Evolutionary conservation across 2,329 filamentous ascomycete species (phyloP).

Genomic region (Fusarium concolor): DNA sequence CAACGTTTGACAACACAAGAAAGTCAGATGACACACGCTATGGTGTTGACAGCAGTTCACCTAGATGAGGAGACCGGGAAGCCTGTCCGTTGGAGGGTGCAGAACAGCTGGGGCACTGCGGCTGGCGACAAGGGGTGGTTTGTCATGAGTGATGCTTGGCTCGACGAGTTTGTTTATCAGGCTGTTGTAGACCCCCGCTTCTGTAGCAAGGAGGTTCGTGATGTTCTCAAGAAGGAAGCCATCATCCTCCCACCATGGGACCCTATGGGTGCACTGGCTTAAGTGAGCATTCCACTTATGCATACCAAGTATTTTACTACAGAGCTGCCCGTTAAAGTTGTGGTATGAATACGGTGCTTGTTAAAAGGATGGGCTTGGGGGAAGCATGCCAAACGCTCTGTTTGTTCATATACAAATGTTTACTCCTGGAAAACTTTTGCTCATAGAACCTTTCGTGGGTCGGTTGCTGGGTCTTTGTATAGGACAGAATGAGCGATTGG

Average conservation of each 20-base stretch:
- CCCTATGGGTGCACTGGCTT: conserved; percentile 81
- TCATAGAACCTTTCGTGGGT: conserved; percentile 2
- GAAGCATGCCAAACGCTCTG: not conserved
- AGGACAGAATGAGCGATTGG: not conserved
- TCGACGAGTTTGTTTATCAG: conserved; percentile 87
- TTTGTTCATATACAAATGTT: not conserved
- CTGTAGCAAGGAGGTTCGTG: conserved; percentile 72
- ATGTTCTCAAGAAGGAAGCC: conserved; percentile 77
- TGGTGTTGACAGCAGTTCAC: conserved; percentile 90
- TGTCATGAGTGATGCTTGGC: conserved; percentile 86
- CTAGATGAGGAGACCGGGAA: conserved; percentile 71
- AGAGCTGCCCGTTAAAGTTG: not conserved
- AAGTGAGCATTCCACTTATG: not conserved
- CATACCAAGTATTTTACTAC: not conserved
- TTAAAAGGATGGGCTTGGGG: not conserved
- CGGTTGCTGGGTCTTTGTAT: not conserved
- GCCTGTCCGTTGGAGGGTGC: conserved; percentile 82
- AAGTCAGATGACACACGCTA: conserved; percentile 89
- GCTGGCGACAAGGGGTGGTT: conserved; percentile 85
- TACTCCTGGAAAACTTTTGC: not conserved
- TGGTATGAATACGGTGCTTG: not conserved
- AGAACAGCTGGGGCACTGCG: conserved; percentile 83
- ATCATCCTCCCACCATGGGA: conserved; percentile 82
- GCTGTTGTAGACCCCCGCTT: conserved; percentile 82
- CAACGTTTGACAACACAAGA: conserved; percentile 79